phyloP scores from a whole-genome alignment of 768 basidiomycete genomes.

The Lepiota brunneoincarnata region DNA sequence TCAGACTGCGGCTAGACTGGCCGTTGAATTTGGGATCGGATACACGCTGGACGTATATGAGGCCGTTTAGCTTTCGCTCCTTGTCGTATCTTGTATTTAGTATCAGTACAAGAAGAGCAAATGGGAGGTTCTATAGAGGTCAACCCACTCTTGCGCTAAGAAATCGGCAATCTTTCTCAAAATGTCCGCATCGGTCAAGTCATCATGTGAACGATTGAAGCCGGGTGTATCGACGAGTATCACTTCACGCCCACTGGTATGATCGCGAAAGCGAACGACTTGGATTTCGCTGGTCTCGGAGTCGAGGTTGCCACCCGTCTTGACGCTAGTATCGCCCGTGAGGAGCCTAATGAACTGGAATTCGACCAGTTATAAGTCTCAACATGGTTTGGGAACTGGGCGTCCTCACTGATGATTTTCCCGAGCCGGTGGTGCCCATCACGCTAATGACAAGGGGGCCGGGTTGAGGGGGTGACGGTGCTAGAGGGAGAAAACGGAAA shows the following conservation, averaged over 20 bases:
- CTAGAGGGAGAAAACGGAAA: no score
- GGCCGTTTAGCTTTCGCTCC: slow-evolving; percentile 26
- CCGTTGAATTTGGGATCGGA: slow-evolving; percentile 32
- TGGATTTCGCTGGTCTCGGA: neutral
- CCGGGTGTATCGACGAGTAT: slow-evolving; percentile 25
- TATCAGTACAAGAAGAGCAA: neutral
- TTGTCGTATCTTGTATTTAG: slow-evolving; percentile 11
- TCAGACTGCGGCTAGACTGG: slow-evolving; percentile 36
- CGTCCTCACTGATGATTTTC: slow-evolving; percentile 32
- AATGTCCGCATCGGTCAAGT: slow-evolving; percentile 30
- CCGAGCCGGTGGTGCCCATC: slow-evolving; percentile 37
- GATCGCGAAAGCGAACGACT: slow-evolving; percentile 8
- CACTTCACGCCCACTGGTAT: slow-evolving; percentile 14
- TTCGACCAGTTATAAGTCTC: neutral
- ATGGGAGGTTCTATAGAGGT: neutral
- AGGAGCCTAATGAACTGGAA: neutral
- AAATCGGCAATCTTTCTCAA: slow-evolving; percentile 29
- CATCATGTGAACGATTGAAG: slow-evolving; percentile 23
- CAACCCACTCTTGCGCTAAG: slow-evolving; percentile 12
- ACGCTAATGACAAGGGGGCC: slow-evolving; percentile 22
- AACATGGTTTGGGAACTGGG: neutral
- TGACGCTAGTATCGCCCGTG: neutral
- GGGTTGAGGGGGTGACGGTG: no score
- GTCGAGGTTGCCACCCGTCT: neutral
- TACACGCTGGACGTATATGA: slow-evolving; percentile 42